Conservation (phyloP, 2,329 filamentous ascomycete genomes). For the Fusarium sp. region DNA sequence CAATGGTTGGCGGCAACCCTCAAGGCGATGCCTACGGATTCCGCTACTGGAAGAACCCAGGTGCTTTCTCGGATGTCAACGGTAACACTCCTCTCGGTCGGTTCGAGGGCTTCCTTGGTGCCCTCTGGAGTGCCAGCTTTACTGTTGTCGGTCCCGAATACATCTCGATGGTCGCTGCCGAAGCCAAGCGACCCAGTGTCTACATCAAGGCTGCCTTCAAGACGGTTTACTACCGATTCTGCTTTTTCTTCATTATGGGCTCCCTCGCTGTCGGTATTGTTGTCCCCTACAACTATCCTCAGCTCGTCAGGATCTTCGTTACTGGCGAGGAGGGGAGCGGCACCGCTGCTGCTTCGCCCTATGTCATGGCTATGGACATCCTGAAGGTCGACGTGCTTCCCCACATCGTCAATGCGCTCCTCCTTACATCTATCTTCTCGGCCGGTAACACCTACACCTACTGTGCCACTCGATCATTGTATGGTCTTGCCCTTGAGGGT, state of each 20-base stretch:
- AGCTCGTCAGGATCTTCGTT: slow-evolving; percentile 60
- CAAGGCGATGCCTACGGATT: slow-evolving; percentile 74
- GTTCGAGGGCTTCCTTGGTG: slow-evolving; percentile 75
- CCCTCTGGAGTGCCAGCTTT: slow-evolving; percentile 70
- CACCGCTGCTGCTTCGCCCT: slow-evolving; percentile 66
- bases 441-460: slow-evolving; percentile 62
- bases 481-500: slow-evolving; percentile 59
- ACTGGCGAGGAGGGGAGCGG: slow-evolving; percentile 44
- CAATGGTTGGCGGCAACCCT: slow-evolving; percentile 81
- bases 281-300: slow-evolving; percentile 69
- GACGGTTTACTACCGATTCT: slow-evolving; percentile 76
- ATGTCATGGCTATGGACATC: slow-evolving; percentile 69
- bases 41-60: slow-evolving; percentile 65
- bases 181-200: slow-evolving; percentile 68
- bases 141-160: slow-evolving; percentile 74
- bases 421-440: slow-evolving; percentile 55
- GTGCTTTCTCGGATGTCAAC: slow-evolving; percentile 57
- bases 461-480: slow-evolving; percentile 59
- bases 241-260: slow-evolving; percentile 74
- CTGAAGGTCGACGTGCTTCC: slow-evolving; percentile 61
- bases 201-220: slow-evolving; percentile 76
- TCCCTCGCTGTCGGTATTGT: slow-evolving; percentile 72
- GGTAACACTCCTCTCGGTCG: slow-evolving; percentile 68
- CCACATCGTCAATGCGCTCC: slow-evolving; percentile 64
- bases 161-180: slow-evolving; percentile 73